Conservation (phyloP, 495 filamentous ascomycete genomes). For the Penicillium macrosclerotiorum region DNA sequence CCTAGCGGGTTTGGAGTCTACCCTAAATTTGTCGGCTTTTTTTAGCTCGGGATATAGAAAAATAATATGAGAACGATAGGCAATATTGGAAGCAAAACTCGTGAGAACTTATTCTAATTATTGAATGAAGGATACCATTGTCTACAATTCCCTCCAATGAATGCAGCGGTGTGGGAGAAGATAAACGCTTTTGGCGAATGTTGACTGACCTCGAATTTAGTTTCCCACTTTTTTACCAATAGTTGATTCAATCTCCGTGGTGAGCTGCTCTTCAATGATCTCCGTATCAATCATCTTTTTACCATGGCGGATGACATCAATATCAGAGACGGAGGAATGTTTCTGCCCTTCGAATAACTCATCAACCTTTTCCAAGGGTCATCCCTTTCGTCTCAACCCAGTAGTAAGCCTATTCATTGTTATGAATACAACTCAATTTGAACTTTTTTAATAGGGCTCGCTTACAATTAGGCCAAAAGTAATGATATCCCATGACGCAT, state of each 20-base stretch:
- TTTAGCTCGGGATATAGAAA: no score
- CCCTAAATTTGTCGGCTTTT: no score
- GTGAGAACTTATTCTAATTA: no score
- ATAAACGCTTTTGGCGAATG: no score
- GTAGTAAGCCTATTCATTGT: conserved; percentile 15
- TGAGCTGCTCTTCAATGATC: conserved; percentile 12
- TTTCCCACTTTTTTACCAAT: neutral
- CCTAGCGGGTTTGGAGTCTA: no score
- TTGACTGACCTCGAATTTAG: neutral
- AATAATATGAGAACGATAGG: no score
- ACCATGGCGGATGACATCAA: conserved; percentile 38
- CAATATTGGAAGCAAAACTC: no score
- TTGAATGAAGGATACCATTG: no score
- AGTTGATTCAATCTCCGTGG: neutral
- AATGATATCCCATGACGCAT: conserved; percentile 24
- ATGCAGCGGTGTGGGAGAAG: no score
- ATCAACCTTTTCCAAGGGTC: conserved; percentile 56
- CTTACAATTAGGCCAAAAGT: conserved; percentile 21
- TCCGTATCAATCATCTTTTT: conserved; percentile 18
- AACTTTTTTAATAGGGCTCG: neutral
- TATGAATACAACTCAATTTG: no score
- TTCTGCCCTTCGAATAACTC: conserved; percentile 39
- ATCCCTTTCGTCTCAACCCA: conserved; percentile 54
- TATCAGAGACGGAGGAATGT: conserved; percentile 42
- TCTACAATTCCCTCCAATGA: no score